These are phyloP conservation scores for Acanthamoeba rhysodes DNA, from an alignment of 208 protist genomes.

Conservation along the genomic window DNA sequence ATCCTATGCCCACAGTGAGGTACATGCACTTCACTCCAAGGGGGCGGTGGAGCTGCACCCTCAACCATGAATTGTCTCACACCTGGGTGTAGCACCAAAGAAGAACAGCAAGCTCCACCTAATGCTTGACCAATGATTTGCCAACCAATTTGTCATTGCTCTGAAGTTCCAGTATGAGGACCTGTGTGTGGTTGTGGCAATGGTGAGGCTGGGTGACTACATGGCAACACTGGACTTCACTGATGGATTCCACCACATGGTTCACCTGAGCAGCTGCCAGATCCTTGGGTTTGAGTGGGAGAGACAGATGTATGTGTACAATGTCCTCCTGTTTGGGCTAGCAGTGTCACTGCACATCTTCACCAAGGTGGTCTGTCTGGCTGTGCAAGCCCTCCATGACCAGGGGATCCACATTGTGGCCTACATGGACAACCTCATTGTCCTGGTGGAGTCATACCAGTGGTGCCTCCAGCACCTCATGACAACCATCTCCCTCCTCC, in stretches of 20 bases:
- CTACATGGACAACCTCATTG: background rate
- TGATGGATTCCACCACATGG: background rate
- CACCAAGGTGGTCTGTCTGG: background rate
- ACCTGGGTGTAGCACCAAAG: background rate
- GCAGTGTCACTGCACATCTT: background rate
- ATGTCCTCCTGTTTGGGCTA: background rate
- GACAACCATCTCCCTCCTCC: background rate
- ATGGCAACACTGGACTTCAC: background rate
- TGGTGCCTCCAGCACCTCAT: background rate
- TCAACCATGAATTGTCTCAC: background rate
- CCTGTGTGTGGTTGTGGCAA: background rate
- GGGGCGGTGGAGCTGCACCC: background rate
- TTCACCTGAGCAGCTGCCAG: background rate
- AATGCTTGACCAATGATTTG: background rate
- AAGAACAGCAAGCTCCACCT: background rate
- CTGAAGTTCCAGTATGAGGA: background rate
- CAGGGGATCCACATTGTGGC: background rate
- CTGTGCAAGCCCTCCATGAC: background rate
- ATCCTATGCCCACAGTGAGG: too few relatives aligned
- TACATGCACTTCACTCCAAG: too few relatives aligned
- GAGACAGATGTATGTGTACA: background rate
- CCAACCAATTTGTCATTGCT: background rate
- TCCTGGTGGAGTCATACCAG: background rate
- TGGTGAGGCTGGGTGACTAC: background rate
- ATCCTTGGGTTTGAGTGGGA: background rate